phyloP scores from a whole-genome alignment of 371 early-diverging fungal species.

The Mortierella sp. region DNA sequence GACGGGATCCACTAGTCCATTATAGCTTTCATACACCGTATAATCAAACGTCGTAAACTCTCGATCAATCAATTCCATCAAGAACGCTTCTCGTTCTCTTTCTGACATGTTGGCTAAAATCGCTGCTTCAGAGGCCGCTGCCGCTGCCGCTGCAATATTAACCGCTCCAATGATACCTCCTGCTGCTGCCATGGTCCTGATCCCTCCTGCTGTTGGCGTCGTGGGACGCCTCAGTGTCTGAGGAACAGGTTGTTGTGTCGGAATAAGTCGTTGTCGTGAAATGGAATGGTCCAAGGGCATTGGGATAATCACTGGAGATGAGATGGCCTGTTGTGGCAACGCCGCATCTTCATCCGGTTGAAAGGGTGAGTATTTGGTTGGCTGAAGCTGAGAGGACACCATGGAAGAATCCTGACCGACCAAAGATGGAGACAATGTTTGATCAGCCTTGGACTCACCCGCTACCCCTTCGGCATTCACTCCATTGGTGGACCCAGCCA shows the following conservation, averaged over 20 bases:
- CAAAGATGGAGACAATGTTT: too few species aligned
- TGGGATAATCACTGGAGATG: slow-evolving; percentile 41
- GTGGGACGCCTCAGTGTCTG: slow-evolving; percentile 6
- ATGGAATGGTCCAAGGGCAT: slow-evolving; percentile 34
- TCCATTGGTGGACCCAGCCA: too few species aligned
- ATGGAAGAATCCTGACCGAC: too few species aligned
- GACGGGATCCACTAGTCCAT: slow-evolving; percentile 71
- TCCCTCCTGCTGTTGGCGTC: slow-evolving; percentile 8
- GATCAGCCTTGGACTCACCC: too few species aligned
- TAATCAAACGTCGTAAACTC: slow-evolving; percentile 72
- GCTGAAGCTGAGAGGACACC: too few species aligned
- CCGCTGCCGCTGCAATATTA: slow-evolving; percentile 12
- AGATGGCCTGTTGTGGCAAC: slow-evolving; percentile 24
- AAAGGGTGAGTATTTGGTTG: too few species aligned
- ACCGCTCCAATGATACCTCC: background rate
- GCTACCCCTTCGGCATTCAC: too few species aligned
- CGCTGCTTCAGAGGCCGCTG: slow-evolving; percentile 2
- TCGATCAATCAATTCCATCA: slow-evolving; percentile 61
- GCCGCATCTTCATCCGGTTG: slow-evolving; percentile 12
- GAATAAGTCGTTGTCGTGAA: slow-evolving; percentile 31
- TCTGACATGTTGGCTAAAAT: slow-evolving; percentile 25
- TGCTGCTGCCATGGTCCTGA: slow-evolving; percentile 29
- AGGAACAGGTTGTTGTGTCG: slow-evolving; percentile 22
- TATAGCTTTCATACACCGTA: slow-evolving; percentile 72
- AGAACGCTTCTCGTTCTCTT: slow-evolving; percentile 17